Percentiles rank a stretch among this genome's conserved stretches.
These are phyloP conservation scores for Exserohilum turcica DNA, from an alignment of 2,329 filamentous ascomycete genomes.

Conservation along the genomic window DNA sequence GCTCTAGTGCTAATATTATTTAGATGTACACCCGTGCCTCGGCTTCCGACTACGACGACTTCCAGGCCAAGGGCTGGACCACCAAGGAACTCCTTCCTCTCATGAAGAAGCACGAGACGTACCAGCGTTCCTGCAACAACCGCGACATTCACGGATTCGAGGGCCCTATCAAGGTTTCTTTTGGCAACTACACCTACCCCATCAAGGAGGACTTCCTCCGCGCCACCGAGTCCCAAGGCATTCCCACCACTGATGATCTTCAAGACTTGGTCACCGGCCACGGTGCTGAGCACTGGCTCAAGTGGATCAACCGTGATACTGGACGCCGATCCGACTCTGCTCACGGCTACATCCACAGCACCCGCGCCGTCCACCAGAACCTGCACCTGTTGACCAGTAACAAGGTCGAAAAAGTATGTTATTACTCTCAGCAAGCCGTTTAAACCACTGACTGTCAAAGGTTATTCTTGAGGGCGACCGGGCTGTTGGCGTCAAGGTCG, in stretches of 20 bases:
- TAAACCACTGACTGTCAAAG: slow-evolving; percentile 13
- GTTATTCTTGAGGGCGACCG: slow-evolving; percentile 73
- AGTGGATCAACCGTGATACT: slow-evolving; percentile 77
- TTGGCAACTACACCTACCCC: slow-evolving; percentile 78
- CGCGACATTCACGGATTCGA: slow-evolving; percentile 75
- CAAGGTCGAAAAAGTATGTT: slow-evolving; percentile 68
- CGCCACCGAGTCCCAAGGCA: slow-evolving; percentile 73
- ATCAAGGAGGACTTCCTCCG: slow-evolving; percentile 82
- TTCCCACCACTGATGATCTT: slow-evolving; percentile 75
- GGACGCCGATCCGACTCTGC: slow-evolving; percentile 77
- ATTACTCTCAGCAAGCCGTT: neutral
- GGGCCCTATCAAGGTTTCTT: slow-evolving; percentile 81
- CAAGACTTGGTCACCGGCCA: slow-evolving; percentile 71
- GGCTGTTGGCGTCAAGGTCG: slow-evolving; percentile 72
- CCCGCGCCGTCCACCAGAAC: slow-evolving; percentile 71
- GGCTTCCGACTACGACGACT: slow-evolving; percentile 77
- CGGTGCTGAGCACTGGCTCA: slow-evolving; percentile 81
- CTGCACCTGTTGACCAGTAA: slow-evolving; percentile 75
- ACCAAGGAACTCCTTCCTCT: slow-evolving; percentile 75
- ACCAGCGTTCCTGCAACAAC: slow-evolving; percentile 62
- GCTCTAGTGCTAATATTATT: neutral
- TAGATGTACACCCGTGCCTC: slow-evolving; percentile 77
- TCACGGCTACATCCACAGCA: slow-evolving; percentile 78
- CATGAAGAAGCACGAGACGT: slow-evolving; percentile 82
- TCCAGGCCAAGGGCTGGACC: slow-evolving; percentile 78